Conservation (phyloP, 2,329 filamentous ascomycete genomes). For the Plenodomus lindquistii region DNA sequence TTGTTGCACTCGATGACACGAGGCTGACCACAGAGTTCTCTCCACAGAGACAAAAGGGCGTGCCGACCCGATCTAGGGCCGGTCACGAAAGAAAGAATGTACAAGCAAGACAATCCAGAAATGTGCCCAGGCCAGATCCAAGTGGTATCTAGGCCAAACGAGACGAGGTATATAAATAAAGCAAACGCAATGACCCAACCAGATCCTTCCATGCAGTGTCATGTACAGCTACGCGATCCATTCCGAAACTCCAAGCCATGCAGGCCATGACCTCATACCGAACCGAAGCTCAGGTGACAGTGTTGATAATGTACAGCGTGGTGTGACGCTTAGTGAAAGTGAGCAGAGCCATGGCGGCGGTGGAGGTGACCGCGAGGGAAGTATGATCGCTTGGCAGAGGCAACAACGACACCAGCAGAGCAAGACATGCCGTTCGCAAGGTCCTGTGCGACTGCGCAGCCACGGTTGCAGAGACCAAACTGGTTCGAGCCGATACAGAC, state of each 20-base stretch:
- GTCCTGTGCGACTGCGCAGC: conserved; percentile 46
- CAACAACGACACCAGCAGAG: conserved; percentile 35
- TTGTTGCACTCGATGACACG: conserved; percentile 8
- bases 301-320: background rate
- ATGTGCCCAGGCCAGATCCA: conserved; percentile 12
- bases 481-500: conserved; percentile 49
- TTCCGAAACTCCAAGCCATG: conserved; percentile 29
- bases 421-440: conserved; percentile 50
- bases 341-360: conserved; percentile 32
- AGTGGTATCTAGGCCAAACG: conserved; percentile 9
- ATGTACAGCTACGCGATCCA: background rate
- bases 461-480: conserved; percentile 52
- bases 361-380: conserved; percentile 34
- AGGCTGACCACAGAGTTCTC: conserved; percentile 16
- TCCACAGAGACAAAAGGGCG: conserved; percentile 16
- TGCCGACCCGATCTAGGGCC: conserved; percentile 11
- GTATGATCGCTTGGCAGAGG: conserved; percentile 18
- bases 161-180: conserved; percentile 21
- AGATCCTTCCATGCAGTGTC: conserved; percentile 9
- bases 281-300: conserved; percentile 6
- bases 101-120: conserved; percentile 9
- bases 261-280: conserved; percentile 13
- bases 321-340: conserved; percentile 20
- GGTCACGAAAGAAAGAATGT: conserved; percentile 21
- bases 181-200: conserved; percentile 12